Conservation (phyloP, 1,139 yeast species). For the Geotrichum siamense region DNA sequence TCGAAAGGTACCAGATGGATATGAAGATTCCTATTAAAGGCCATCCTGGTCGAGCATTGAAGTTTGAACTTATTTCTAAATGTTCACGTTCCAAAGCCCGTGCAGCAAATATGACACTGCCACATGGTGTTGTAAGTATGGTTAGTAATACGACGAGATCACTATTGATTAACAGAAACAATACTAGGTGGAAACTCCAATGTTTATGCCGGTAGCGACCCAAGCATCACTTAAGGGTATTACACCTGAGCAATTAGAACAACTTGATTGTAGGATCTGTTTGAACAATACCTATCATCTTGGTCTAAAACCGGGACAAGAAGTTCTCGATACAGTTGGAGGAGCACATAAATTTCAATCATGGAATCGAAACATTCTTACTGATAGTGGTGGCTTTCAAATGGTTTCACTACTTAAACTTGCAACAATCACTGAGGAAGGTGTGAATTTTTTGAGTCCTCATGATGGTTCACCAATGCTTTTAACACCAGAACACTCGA, state of each 20-base stretch:
- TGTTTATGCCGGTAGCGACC: conserved; percentile 45
- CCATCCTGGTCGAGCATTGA: conserved; percentile 31
- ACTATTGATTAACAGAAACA: no score
- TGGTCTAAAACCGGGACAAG: conserved; percentile 42
- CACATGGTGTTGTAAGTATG: conserved; percentile 35
- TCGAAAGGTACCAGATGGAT: no score
- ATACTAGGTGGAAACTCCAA: conserved; percentile 38
- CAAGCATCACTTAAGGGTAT: conserved; percentile 43
- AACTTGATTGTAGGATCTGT: conserved; percentile 39
- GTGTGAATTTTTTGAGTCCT: conserved; percentile 40
- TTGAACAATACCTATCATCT: conserved; percentile 41
- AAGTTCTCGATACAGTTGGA: conserved; percentile 37
- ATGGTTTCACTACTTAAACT: conserved; percentile 42
- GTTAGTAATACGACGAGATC: no score
- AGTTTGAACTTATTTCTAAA: conserved; percentile 36
- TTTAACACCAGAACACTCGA: conserved; percentile 42
- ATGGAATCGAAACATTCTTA: conserved; percentile 40
- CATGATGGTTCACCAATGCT: conserved; percentile 44
- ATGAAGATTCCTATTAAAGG: conserved; percentile 15
- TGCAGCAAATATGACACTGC: conserved; percentile 38
- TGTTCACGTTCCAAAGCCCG: conserved; percentile 42
- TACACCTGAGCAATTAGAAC: conserved; percentile 39
- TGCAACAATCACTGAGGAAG: conserved; percentile 42
- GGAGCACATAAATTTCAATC: conserved; percentile 41
- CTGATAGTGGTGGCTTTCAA: conserved; percentile 43